Base-by-base conservation (phyloP, 2,329 filamentous ascomycete genomes). In the Thielaviopsis ethacetica region DNA sequence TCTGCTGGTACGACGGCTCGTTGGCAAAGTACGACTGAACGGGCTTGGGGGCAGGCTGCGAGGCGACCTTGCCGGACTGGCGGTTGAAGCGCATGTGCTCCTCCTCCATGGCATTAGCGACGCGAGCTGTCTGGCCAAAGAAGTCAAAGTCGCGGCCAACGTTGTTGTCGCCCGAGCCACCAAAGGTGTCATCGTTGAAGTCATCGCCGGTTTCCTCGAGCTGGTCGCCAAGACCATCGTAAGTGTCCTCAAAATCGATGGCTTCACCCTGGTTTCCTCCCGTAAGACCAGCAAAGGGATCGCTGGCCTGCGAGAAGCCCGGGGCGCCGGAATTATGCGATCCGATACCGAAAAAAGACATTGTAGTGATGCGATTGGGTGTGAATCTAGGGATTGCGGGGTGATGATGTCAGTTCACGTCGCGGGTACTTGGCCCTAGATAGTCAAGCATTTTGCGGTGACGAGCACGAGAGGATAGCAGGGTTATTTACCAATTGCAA, bases 131-230 rank as follows among this genome's bases (percentile, higher is more conserved):
- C 67, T 88, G 84, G 49, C 91, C 91, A 64, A 94, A 95, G 72
- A 97, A 98, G 71, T 98, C 93, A 67, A 97, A 97, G 71, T 98
- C 91, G 69, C 88, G 94, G 68, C 91, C 91, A 61, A 93, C 81
- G 12, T 75, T 75, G 30, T 76, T 71, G 44, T 69, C 68, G 38
- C 71, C 72, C 60, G 75, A 78, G 60, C 71, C 71, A 50, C 74
- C 88, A 68, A 98, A 98, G 1, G 93, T 98, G 69, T 97, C 93
- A 66, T 97, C 89, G 71, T 98, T 98, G 77, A 96, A 89, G 56
- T 81, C 89, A 75, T 98, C 93, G 67, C 91, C 88, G 21, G 87
- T 85, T 69, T 98, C 91, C 66, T 95, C 85, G 41, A 98, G 83
- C 70, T 87, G 83, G 68, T 95, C 87, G 59, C 90, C 93, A 49